Base-by-base conservation (phyloP, 805 yeast genomes). In the Torulaspora gathmanii region DNA sequence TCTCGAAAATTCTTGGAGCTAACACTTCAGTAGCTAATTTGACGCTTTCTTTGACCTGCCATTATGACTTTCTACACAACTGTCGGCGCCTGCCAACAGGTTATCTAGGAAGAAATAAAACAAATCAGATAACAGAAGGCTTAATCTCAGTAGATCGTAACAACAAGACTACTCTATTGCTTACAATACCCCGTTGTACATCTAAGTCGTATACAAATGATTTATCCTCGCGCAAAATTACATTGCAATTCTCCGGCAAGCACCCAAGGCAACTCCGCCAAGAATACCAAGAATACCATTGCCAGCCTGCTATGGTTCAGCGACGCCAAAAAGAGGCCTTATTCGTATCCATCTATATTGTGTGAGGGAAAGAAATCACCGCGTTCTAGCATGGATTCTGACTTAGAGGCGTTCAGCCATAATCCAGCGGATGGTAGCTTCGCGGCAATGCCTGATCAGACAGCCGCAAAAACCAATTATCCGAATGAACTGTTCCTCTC, bases 321-420 rank as follows among this genome's bases (percentile, higher is more conserved):
- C 69, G 71, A 63, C 68, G 55, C 64, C 53, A 54, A 44, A 50
- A 64, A 59, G 58, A 59, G 67, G 65, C 70, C 70, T 67, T 63
- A 67, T 68, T 68, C 64, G 56, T 64, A 68, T 65, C 66, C 71
- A 63, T 56, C 70, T 65, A 64, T 58, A 61, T 63, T 64, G 69
- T 65, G 69, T 69, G 68, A 60, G 70, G 70, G 61, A 60, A 66
- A 53, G 59, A 53, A 63, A 66, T 69, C 70, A 61, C 66, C 72
- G 70, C 71, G 51, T 68, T 57, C 71, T 69, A 55, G 82, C 80
- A 50, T 75, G 74, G 70, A 78, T 77, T 52, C 79, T 79, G 71
- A 64, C 70, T 54, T 67, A 67, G 71, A 69, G 71, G 71, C 72
- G 71, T 68, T 69, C 72, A 69, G 72, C 71, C 71, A 63, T 69